Base-by-base conservation (phyloP, 306 rosid genomes). In the Sicyos edulis region DNA sequence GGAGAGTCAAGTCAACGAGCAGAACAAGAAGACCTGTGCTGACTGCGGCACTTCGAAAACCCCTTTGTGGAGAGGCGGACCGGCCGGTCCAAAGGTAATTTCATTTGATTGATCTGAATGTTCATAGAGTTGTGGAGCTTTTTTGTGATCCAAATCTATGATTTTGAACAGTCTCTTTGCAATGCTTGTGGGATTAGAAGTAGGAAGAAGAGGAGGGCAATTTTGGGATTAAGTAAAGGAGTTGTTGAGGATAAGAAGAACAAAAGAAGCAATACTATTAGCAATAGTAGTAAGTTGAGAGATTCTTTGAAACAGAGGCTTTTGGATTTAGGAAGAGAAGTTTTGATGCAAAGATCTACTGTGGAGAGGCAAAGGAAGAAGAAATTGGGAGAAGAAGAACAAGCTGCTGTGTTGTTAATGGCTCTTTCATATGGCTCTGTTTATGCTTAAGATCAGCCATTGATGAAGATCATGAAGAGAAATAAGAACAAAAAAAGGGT, bases 141-240 rank as follows among this genome's bases (percentile, higher is more conserved):
- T 13, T 32, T 20, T 26, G 50, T 54, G 54, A 50, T 44, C 40
- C 51, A 40, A 57, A 81, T 79, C 69, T 60, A 59, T 6, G 50
- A 21, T 75, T 40, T 57, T 17, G 57, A n/a, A 0, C 89, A 95
- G 99, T 95, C 99, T 0, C 83, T 95, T 0, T 95, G 99, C 62
- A 95, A 95, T 82, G 99, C 97, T 0, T 95, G 99, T 16, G 97
- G 97, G 84, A 95, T 95, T 87, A 91, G 97, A 71, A 95, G 97
- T 86, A 68, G 99, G 82, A 95, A 95, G 89, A 95, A 91, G 86
- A 87, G 91, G 62, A 82, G 97, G 57, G 96, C 97, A 0, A 84
- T 88, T 51, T 13, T 95, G 63, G 99, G 97, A 0, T 68, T 91
- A 19, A 89, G 72, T 79, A 87, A 85, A 63, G 90, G 88, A 12